Base-by-base conservation (phyloP, 768 basidiomycete species). In the Gautieria morchelliformis region DNA sequence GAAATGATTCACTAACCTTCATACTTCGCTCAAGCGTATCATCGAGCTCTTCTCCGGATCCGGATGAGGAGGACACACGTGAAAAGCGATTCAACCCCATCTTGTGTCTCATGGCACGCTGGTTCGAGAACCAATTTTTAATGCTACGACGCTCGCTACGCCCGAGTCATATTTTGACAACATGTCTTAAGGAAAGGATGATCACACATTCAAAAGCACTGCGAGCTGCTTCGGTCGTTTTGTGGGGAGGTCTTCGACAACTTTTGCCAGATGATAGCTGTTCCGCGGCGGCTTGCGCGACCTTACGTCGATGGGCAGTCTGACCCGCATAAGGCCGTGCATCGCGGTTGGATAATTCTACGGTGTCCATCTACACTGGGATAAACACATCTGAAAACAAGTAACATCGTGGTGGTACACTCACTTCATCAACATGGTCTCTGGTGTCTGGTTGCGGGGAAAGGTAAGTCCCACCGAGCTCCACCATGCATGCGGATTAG, bases 121-220 rank as follows among this genome's bases (percentile, higher is more conserved):
- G 56, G 39, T 57, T 57, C 19, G 56, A 57, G 20, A 57, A 57
- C 56, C 56, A 57, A 37, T 57, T 57, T 39, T 57, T 57, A 11
- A 57, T 41, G 30, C 49, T 57, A n/a, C 56, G 56, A 19, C 56
- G 44, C 37, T 57, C 56, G 1, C 56, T 57, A 24, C 4, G 17
- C 20, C 19, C 10, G 47, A 1, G 15, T 20, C 10, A 49, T 22
- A 48, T 9, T 15, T 30, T 14, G 37, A 17, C 9, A 4, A 24
- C 9, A 57, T 20, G 30, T 2, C 37, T 6, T 1, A 19, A 7
- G 3, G 32, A 40, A 52, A 12, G 15, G 20, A 14, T 22, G 37
- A 46, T 49, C 48, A 57, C 56, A 57, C 32, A 49, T 57, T 57
- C 48, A 57, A 35, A 17, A 49, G 22, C 27, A 22, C 50, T 37